A percentile compares a stretch with the other conserved stretches of the same genome.
Evolutionary conservation across 2,329 filamentous ascomycete genomes (phyloP).

Genomic region (Cryoendolithus antarcticus): DNA sequence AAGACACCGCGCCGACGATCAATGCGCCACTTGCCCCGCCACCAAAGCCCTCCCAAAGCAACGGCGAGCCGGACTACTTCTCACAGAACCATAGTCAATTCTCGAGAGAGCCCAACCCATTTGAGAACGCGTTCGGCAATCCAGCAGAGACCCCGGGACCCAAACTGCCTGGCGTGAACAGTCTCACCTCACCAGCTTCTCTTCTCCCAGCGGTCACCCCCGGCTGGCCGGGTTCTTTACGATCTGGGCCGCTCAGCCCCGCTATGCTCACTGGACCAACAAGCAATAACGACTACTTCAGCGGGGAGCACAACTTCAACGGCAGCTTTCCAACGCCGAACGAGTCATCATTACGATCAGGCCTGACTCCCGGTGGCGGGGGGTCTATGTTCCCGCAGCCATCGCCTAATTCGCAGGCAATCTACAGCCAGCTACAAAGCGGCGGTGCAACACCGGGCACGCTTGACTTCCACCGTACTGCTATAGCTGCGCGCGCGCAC

Average conservation of each 20-base stretch:
- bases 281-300: constrained; percentile 66
- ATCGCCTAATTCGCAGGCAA: constrained; percentile 72
- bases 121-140: constrained; percentile 81
- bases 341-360: constrained; percentile 85
- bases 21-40: constrained; percentile 41
- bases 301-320: constrained; percentile 57
- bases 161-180: constrained; percentile 77
- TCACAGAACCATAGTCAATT: constrained; percentile 38
- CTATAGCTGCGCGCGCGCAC: constrained; percentile 63
- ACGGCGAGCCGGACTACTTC: constrained; percentile 38
- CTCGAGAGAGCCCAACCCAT: constrained; percentile 83
- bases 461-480: constrained; percentile 87
- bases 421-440: constrained; percentile 67
- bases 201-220: constrained; percentile 62
- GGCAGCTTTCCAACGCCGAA: constrained; percentile 80
- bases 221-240: constrained; percentile 76
- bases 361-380: constrained; percentile 84
- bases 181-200: constrained; percentile 80
- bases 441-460: constrained; percentile 81
- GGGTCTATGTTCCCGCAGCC: constrained; percentile 95
- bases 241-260: constrained; percentile 86
- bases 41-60: constrained; percentile 30
- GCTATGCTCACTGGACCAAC: constrained; percentile 86
- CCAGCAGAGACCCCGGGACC: constrained; percentile 67
- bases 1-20: constrained; percentile 22